phyloP scores from a whole-genome alignment of 768 basidiomycete species.

The Strobilomyces dryophilus region DNA sequence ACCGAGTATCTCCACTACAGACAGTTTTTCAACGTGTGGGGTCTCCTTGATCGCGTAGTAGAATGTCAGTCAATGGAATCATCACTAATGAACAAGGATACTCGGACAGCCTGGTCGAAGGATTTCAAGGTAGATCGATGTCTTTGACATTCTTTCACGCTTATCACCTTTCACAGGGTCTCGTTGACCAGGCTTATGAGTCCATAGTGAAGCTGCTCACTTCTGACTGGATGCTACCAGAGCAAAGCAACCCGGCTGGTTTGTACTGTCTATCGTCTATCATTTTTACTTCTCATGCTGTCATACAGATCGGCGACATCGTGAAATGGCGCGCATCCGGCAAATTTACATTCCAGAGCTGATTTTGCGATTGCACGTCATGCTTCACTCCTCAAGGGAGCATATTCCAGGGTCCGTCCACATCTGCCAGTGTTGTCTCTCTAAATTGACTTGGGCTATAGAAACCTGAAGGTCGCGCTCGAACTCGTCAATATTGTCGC shows the following conservation, averaged over 20 bases:
- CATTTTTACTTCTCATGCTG: conserved; percentile 1
- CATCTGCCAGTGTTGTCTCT: neutral
- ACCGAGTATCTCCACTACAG: conserved; percentile 77
- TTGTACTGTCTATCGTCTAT: neutral
- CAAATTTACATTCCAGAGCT: conserved; percentile 89
- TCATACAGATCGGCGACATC: conserved; percentile 50
- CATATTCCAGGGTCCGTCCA: conserved; percentile 63
- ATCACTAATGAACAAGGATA: conserved; percentile 55
- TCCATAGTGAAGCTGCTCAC: conserved; percentile 68
- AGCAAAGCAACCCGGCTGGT: conserved; percentile 44
- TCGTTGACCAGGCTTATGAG: conserved; percentile 62
- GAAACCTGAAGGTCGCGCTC: conserved; percentile 73
- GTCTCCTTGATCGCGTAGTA: conserved; percentile 51
- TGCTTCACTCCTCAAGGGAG: conserved; percentile 60
- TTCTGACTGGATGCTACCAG: conserved; percentile 70
- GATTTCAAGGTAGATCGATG: conserved; percentile 51
- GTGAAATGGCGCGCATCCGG: conserved; percentile 76
- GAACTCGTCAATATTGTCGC: conserved; percentile 82
- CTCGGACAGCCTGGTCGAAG: conserved; percentile 53
- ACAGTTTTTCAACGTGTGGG: conserved; percentile 75
- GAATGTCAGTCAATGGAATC: conserved; percentile 58
- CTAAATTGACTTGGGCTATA: conserved; percentile 26
- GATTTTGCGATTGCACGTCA: conserved; percentile 76
- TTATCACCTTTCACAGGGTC: conserved; percentile 33
- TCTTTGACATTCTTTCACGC: neutral